phyloP scores from a whole-genome alignment of 2,329 filamentous ascomycete species.

The Lachnellula suecica region DNA sequence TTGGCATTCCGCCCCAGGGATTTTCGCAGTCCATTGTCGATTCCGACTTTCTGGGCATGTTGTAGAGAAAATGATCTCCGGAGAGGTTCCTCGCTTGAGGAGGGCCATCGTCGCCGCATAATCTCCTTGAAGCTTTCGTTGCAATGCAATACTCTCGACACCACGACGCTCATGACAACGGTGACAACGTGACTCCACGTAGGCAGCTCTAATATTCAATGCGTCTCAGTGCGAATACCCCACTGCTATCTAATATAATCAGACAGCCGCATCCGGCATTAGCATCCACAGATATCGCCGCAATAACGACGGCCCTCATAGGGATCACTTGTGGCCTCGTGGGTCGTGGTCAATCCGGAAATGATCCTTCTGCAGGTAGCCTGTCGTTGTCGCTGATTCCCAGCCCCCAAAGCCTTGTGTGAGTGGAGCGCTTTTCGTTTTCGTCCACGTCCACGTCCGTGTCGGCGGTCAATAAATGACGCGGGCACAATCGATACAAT shows the following conservation, averaged over 20 bases:
- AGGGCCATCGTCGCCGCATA: not conserved
- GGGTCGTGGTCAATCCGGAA: conserved; percentile 9
- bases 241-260: not conserved
- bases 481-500: no score
- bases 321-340: conserved; percentile 4
- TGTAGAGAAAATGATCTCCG: conserved; percentile 26
- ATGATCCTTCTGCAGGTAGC: conserved; percentile 14
- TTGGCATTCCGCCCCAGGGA: not conserved
- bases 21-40: not conserved
- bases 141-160: not conserved
- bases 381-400: not conserved
- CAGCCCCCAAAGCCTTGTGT: not conserved
- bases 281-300: conserved; percentile 1
- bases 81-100: conserved; percentile 7
- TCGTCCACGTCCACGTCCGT: not conserved
- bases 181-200: not conserved
- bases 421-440: not conserved
- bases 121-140: not conserved
- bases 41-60: conserved; percentile 11
- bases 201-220: not conserved
- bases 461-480: not conserved
- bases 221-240: no score
- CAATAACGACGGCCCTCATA: conserved; percentile 8
- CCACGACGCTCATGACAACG: not conserved
- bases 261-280: not conserved